phyloP scores from a whole-genome alignment of 1,284 basidiomycete species.

The Ustilago shanxiensis region DNA sequence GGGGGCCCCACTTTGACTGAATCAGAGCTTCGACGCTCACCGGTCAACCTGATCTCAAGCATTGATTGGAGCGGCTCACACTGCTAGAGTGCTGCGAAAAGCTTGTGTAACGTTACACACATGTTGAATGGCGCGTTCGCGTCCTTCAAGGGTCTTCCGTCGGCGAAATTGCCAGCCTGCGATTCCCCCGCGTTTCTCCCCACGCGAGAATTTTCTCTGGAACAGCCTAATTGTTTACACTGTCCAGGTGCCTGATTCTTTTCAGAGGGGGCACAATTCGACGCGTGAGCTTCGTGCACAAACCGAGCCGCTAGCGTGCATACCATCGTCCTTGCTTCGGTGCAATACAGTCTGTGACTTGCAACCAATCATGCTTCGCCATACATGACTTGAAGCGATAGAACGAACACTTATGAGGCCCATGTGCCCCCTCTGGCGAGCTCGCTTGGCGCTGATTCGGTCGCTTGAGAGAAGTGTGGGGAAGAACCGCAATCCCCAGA shows the following conservation, averaged over 20 bases:
- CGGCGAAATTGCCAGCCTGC: background rate
- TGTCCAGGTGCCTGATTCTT: background rate
- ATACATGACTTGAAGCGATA: background rate
- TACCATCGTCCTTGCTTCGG: background rate
- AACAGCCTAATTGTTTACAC: background rate
- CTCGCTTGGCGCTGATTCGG: slow-evolving; percentile 1
- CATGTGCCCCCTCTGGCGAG: background rate
- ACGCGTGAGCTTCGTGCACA: background rate
- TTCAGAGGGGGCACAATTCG: slow-evolving; percentile 5
- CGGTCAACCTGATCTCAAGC: background rate
- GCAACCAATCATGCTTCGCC: background rate
- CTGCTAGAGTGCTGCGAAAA: background rate
- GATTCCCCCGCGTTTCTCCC: slow-evolving; percentile 3
- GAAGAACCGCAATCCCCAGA: slow-evolving; percentile 17
- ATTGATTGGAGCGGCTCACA: background rate
- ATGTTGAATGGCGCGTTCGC: background rate
- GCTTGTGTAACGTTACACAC: background rate
- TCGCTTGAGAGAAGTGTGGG: slow-evolving; percentile 15
- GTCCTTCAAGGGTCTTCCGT: background rate
- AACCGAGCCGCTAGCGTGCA: slow-evolving; percentile 4
- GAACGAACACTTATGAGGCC: background rate
- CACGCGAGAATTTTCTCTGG: slow-evolving; percentile 9
- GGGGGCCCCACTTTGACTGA: background rate
- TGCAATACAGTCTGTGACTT: background rate
- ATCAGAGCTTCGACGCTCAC: background rate